Evolutionary conservation across 305 asterid species (phyloP), one percentile per base, ranked within the genome.

Genomic region (Ajuga reptans): DNA sequence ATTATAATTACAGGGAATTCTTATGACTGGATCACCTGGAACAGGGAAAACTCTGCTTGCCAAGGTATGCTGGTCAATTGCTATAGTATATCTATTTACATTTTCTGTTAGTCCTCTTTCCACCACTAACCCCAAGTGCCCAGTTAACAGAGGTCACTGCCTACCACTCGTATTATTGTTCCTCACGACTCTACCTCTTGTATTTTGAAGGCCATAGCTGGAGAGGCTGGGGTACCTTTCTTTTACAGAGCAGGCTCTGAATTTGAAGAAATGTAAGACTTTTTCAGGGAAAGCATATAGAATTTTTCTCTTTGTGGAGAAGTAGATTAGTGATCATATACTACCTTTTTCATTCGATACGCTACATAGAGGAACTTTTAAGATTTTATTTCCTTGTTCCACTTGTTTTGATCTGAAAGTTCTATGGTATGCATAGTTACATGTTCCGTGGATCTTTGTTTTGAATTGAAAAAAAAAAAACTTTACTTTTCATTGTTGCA

Each of bases 141-240:
- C 29, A 42, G 59, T 29, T 59, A 37, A 61, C 66, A n/a, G 37
- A 37, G 31, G 52, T 52, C 9, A 27, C 61, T 78, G 45, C 53
- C 61, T 60, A 9, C 27, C 41, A 62, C 51, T 11, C 17, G 52
- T 54, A 34, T 36, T 72, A 11, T 42, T 64, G 24, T 68, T 45
- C 49, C 76, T 76, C 16, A 77, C 37, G 31, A 21, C 75, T 50
- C 31, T 73, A 67, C 66, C 56, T 80, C 74, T 73, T 83, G 66
- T 53, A 68, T 58, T 79, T 73, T 86, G 79, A 84, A 93, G 99
- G 99, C 99, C 66, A 93, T 93, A 69, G 96, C 99, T 80, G 99
- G 97, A 67, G 99, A 93, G 84, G 99, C 99, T 21, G 97, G 99
- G 63, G 99, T 93, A 16, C 99, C 97, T 71, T 93, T 93, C 88